Conservation (phyloP, 306 rosid species). For the Acacia confusa region DNA sequence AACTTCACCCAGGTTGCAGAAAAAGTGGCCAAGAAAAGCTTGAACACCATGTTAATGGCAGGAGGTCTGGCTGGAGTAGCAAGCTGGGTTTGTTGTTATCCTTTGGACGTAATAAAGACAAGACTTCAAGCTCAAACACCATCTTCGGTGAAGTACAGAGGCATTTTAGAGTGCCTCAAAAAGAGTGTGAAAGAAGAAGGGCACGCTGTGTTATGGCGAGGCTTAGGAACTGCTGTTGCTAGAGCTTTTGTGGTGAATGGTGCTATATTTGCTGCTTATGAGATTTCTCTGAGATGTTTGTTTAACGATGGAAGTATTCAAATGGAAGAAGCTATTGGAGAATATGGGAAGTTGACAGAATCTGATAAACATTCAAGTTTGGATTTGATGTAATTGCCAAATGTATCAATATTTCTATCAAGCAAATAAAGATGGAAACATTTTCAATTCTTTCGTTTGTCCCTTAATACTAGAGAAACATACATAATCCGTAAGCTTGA, state of each 20-base stretch:
- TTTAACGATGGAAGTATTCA: constrained; percentile 34
- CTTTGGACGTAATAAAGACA: constrained; percentile 78
- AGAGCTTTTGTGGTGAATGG: constrained; percentile 90
- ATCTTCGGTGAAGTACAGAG: constrained; percentile 49
- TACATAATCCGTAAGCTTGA: not conserved
- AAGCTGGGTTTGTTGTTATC: constrained; percentile 80
- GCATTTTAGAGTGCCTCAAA: constrained; percentile 63
- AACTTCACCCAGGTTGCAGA: constrained; percentile 82
- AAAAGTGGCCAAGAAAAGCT: constrained; percentile 52
- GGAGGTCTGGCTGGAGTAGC: constrained; percentile 91
- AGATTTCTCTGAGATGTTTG: constrained; percentile 61
- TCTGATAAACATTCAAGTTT: not conserved
- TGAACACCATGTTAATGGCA: constrained; percentile 63
- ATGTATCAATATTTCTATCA: not conserved
- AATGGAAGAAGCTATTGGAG: not conserved
- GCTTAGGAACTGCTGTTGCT: constrained; percentile 75
- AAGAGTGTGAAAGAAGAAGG: constrained; percentile 73
- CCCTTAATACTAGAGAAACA: not conserved
- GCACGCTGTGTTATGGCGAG: constrained; percentile 58
- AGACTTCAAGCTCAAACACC: constrained; percentile 70
- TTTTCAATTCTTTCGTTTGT: not conserved
- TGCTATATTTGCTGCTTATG: constrained; percentile 79
- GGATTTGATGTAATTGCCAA: not conserved
- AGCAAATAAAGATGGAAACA: not conserved
- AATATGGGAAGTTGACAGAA: not conserved